A percentile compares a stretch with the other conserved stretches of the same genome.
phyloP scores from a whole-genome alignment of 2,329 filamentous ascomycete species.

The Tolypocladium capitatum region DNA sequence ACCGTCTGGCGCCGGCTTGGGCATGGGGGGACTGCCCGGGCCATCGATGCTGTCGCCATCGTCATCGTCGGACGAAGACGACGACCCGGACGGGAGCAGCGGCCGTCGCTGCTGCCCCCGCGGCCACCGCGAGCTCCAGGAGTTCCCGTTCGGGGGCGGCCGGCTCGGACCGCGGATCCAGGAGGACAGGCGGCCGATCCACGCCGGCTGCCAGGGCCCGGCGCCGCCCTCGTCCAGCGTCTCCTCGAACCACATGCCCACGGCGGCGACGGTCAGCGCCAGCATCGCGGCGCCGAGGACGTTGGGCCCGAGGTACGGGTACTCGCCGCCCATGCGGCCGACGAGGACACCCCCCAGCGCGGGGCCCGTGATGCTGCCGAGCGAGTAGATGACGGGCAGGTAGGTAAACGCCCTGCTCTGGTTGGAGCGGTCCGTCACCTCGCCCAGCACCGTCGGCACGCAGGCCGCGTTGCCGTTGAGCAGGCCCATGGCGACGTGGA shows the following conservation, averaged over 20 bases:
- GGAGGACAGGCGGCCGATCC: conserved; percentile 17
- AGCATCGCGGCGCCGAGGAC: conserved; percentile 63
- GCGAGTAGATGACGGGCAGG: conserved; percentile 86
- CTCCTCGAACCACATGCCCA: conserved; percentile 76
- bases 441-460: conserved; percentile 84
- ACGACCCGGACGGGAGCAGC: conserved; percentile 14
- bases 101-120: conserved; percentile 15
- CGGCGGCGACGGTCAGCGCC: conserved; percentile 55
- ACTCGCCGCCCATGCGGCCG: conserved; percentile 43
- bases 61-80: conserved; percentile 13
- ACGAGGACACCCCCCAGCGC: conserved; percentile 81
- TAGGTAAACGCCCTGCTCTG: conserved; percentile 91
- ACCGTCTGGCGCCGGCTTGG: conserved; percentile 1
- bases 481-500: conserved; percentile 82
- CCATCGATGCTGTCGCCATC: conserved; percentile 10
- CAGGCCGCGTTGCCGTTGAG: conserved; percentile 93
- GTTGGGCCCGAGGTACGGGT: conserved; percentile 80
- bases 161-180: conserved; percentile 12
- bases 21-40: neutral
- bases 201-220: conserved; percentile 17
- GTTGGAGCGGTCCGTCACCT: conserved; percentile 90
- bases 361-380: conserved; percentile 87
- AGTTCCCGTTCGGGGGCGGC: conserved; percentile 13
- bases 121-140: conserved; percentile 27
- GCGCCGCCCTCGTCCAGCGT: conserved; percentile 33